These are phyloP conservation scores for Xylaria sp. DNA, from an alignment of 2,329 filamentous ascomycete species.

Conservation along the genomic window DNA sequence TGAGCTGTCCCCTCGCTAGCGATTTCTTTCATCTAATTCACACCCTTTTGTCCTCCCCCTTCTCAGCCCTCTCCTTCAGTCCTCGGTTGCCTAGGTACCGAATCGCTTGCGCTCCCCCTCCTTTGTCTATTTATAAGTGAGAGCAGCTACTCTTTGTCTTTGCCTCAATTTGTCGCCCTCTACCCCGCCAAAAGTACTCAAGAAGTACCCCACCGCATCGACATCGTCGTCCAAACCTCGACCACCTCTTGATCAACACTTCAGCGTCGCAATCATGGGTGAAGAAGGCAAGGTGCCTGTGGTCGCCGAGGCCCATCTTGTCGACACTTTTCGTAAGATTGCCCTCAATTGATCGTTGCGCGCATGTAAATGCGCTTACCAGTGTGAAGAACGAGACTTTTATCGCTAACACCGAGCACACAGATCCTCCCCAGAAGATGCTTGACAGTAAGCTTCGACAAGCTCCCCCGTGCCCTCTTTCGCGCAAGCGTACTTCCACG, in stretches of 20 bases:
- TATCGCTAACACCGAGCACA: conserved; percentile 43
- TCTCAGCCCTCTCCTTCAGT: conserved; percentile 26
- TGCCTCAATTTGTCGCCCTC: neutral
- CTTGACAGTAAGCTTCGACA: conserved; percentile 67
- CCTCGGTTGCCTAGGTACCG: neutral
- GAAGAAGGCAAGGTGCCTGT: conserved; percentile 65
- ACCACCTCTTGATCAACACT: conserved; percentile 15
- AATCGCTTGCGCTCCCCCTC: neutral
- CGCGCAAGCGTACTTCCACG: conserved; percentile 1
- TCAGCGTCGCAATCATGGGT: conserved; percentile 55
- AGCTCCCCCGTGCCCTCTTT: conserved; percentile 5
- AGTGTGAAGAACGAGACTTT: neutral
- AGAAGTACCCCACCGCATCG: conserved; percentile 31
- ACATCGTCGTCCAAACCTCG: conserved; percentile 35
- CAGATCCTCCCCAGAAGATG: conserved; percentile 74
- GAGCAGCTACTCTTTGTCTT: conserved; percentile 4
- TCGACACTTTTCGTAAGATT: conserved; percentile 76
- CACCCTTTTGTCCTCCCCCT: conserved; percentile 32
- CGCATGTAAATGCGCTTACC: neutral
- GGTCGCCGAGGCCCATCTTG: conserved; percentile 79
- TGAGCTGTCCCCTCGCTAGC: conserved; percentile 28
- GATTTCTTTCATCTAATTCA: conserved; percentile 29
- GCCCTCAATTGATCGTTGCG: conserved; percentile 11
- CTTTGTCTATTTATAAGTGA: conserved; percentile 19
- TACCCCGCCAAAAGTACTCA: conserved; percentile 31